These are phyloP conservation scores for Poa annua DNA, from an alignment of 176 grass and related monocot species.

Conservation along the genomic window DNA sequence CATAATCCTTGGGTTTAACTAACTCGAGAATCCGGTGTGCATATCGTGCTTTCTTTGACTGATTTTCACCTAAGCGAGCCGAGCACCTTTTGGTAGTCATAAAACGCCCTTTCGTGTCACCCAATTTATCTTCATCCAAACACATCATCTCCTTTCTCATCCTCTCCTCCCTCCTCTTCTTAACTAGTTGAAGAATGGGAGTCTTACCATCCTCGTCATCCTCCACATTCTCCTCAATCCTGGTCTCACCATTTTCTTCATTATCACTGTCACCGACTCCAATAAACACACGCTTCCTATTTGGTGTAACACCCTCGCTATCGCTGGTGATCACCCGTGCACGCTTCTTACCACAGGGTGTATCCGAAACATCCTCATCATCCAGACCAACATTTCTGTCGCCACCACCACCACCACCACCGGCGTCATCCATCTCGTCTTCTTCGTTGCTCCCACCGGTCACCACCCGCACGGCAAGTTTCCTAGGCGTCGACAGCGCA, in stretches of 20 bases:
- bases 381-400: background rate
- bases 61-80: constrained; percentile 36
- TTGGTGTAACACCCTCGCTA: constrained; percentile 11
- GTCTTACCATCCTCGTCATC: constrained; percentile 44
- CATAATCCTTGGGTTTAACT: constrained; percentile 46
- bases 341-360: constrained; percentile 25
- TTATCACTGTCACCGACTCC: constrained; percentile 53
- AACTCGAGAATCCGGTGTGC: no score
- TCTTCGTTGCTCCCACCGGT: constrained; percentile 29
- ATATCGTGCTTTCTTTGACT: background rate
- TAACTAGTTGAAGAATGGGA: constrained; percentile 51
- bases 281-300: constrained; percentile 43
- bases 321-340: constrained; percentile 34
- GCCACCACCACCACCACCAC: background rate
- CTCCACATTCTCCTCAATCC: constrained; percentile 30
- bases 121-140: background rate
- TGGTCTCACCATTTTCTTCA: constrained; percentile 22
- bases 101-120: constrained; percentile 11
- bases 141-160: no score
- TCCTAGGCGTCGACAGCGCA: constrained; percentile 15
- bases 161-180: constrained; percentile 27
- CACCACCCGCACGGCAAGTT: constrained; percentile 5
- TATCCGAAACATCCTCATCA: background rate
- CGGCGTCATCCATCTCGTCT: background rate
- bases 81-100: constrained; percentile 43